phyloP scores from a whole-genome alignment of 306 rosid genomes.

The Prunus mongolica region DNA sequence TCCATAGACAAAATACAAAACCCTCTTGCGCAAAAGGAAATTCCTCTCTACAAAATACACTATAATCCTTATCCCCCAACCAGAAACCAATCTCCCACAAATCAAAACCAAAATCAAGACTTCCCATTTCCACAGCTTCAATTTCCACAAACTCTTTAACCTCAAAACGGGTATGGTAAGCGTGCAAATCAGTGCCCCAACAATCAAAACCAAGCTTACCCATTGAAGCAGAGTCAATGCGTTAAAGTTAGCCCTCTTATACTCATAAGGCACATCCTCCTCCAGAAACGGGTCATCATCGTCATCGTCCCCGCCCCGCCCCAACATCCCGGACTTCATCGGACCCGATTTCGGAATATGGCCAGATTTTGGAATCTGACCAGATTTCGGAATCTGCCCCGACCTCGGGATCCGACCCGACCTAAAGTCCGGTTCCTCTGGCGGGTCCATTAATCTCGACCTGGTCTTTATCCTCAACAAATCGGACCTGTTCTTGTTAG shows the following conservation, averaged over 20 bases:
- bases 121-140: constrained; percentile 84
- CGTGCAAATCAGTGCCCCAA: constrained; percentile 44
- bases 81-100: constrained; percentile 81
- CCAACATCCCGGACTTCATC: constrained; percentile 49
- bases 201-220: constrained; percentile 59
- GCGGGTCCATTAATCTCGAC: constrained; percentile 85
- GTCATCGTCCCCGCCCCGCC: constrained; percentile 40
- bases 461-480: constrained; percentile 50
- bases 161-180: constrained; percentile 37
- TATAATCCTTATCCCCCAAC: constrained; percentile 52
- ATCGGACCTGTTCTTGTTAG: constrained; percentile 29
- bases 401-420: constrained; percentile 43
- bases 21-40: constrained; percentile 65
- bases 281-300: constrained; percentile 76
- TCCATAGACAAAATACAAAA: constrained; percentile 83
- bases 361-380: too few species aligned
- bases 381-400: constrained; percentile 29
- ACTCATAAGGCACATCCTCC: constrained; percentile 66
- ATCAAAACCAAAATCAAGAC: constrained; percentile 63
- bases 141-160: constrained; percentile 44
- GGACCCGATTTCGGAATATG: constrained; percentile 47
- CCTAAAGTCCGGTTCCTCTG: constrained; percentile 39
- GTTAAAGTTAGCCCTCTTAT: constrained; percentile 31
- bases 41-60: constrained; percentile 78
- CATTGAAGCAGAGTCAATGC: constrained; percentile 54